These are phyloP conservation scores for Teunomyces lycoperdinae DNA, from an alignment of 805 yeast species.

Conservation along the genomic window DNA sequence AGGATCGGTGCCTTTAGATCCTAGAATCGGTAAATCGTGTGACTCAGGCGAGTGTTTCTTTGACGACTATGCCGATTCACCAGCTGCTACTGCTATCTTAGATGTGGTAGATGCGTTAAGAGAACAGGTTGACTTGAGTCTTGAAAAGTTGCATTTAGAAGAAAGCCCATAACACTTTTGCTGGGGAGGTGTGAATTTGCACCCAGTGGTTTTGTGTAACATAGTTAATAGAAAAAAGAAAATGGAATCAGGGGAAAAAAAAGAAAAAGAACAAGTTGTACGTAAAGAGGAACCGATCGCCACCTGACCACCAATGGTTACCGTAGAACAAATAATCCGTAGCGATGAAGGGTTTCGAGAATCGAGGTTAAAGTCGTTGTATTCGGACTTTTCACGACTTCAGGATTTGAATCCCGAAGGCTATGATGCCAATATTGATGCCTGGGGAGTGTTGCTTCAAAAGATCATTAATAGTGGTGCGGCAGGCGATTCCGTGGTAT, in stretches of 20 bases:
- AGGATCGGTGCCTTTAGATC: slow-evolving; percentile 95
- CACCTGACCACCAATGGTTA: not conserved
- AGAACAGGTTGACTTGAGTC: slow-evolving; percentile 9
- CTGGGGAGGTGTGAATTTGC: not conserved
- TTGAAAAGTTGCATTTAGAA: slow-evolving; percentile 5
- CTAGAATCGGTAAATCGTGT: slow-evolving; percentile 86
- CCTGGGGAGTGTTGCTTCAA: slow-evolving; percentile 28
- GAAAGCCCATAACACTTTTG: not conserved
- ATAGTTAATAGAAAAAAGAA: not conserved
- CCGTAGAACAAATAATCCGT: slow-evolving; percentile 9
- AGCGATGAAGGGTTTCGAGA: slow-evolving; percentile 20
- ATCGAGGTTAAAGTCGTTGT: slow-evolving; percentile 33
- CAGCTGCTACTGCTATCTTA: slow-evolving; percentile 83
- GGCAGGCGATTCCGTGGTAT: slow-evolving; percentile 15
- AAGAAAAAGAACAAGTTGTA: not conserved
- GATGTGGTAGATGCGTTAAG: slow-evolving; percentile 71
- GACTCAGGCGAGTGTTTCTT: slow-evolving; percentile 84
- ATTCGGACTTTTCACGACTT: slow-evolving; percentile 31
- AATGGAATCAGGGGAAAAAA: not conserved
- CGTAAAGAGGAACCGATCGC: not conserved
- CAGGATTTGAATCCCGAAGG: slow-evolving; percentile 40
- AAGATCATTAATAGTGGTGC: slow-evolving; percentile 17
- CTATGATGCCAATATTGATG: slow-evolving; percentile 39
- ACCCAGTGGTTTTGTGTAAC: not conserved
- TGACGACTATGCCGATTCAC: slow-evolving; percentile 84